Evolutionary conservation across 345 rosid species (phyloP), one percentile per base, ranked within the genome.

Genomic region (Syzygium grande): DNA sequence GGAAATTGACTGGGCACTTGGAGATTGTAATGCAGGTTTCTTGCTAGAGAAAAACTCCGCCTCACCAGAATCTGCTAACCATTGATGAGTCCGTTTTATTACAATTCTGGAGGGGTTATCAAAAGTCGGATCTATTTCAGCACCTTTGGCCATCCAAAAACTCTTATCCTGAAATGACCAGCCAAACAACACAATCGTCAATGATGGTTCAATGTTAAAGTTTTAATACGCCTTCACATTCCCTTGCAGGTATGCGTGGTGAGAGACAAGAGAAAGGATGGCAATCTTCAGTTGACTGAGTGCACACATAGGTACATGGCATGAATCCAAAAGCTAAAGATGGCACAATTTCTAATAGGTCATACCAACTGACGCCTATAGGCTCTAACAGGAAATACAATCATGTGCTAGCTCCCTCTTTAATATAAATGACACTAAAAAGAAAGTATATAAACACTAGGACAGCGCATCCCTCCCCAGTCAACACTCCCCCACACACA

Each of bases 41-140:
- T 96, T 96, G 93, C 92, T 94, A 17, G 97, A 93, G 85, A 94
- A 94, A 88, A 95, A 86, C 90, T 95, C 97, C 2, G 96, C 90
- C 87, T 95, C 96, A 85, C 91, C 88, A 86, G 94, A 89, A 89
- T 92, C 95, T 5, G 91, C 84, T 91, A 96, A 94, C 98, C 99
- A 97, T 83, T 91, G 93, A 87, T 92, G 95, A 85, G 97, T 89
- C 86, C 98, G 91, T 91, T 97, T 97, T 34, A 93, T 54, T 56
- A 95, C 97, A 86, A 91, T 90, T 89, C 94, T 93, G 4, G 97
- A 90, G 88, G 93, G 89, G 86, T 89, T 91, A 90, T 90, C 93
- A 89, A 93, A 94, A 55, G 92, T 88, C 22, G 93, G 91, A 90
- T 95, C 94, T 77, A 92, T 94, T 38, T 93, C 96, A 83, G 90